A percentile compares a stretch with the other conserved stretches of the same genome.
Conservation (phyloP, 495 filamentous ascomycete genomes). For the Penicillium herquei region DNA sequence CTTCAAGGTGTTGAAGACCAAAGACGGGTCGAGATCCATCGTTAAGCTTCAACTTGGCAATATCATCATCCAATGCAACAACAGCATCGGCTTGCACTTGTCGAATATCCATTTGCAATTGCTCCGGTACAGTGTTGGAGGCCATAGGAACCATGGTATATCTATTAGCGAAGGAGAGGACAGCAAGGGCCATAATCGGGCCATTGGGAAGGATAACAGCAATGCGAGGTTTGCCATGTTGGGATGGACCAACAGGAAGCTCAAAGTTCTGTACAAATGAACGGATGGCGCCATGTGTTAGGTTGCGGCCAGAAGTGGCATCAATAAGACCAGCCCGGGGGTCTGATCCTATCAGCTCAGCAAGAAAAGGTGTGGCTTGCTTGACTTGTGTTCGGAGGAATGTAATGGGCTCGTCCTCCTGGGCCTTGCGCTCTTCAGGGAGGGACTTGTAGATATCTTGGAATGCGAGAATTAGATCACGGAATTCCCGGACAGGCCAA, state of each 20-base stretch:
- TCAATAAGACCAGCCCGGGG: slow-evolving; percentile 16
- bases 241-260: slow-evolving; percentile 9
- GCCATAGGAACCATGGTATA: slow-evolving; percentile 24
- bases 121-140: slow-evolving; percentile 18
- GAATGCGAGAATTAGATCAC: slow-evolving; percentile 7
- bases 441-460: slow-evolving; percentile 17
- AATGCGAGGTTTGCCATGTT: slow-evolving; percentile 17
- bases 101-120: slow-evolving; percentile 20
- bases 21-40: slow-evolving; percentile 15
- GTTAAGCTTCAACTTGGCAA: slow-evolving; percentile 16
- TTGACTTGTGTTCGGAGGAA: slow-evolving; percentile 13
- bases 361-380: slow-evolving; percentile 6
- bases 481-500: slow-evolving; percentile 5
- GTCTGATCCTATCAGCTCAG: slow-evolving; percentile 12
- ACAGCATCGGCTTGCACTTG: slow-evolving; percentile 19
- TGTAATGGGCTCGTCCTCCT: slow-evolving; percentile 9
- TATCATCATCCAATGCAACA: slow-evolving; percentile 19
- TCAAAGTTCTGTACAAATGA: slow-evolving; percentile 17
- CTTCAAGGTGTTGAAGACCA: slow-evolving; percentile 13
- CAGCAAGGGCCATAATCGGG: slow-evolving; percentile 15
- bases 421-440: slow-evolving; percentile 9
- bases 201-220: slow-evolving; percentile 23
- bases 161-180: slow-evolving; percentile 16
- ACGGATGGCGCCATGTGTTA: slow-evolving; percentile 14
- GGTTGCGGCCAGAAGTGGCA: slow-evolving; percentile 4